These are phyloP conservation scores for Fragaria vesca DNA, from an alignment of 306 rosid genomes.

Conservation along the genomic window DNA sequence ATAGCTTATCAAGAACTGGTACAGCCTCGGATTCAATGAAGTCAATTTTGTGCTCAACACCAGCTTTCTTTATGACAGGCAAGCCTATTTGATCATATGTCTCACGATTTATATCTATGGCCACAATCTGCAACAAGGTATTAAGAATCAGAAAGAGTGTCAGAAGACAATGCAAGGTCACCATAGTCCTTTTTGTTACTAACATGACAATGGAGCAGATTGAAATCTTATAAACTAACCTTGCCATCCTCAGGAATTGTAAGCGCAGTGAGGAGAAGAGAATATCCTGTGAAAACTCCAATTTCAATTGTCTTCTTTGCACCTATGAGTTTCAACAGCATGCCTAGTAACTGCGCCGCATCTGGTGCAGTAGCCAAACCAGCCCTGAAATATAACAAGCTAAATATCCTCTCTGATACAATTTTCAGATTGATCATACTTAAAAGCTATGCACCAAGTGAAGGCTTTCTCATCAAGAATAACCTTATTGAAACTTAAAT, in stretches of 20 bases:
- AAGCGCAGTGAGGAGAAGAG: conserved; percentile 73
- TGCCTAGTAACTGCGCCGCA: conserved; percentile 41
- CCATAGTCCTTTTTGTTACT: neutral
- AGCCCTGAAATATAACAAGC: conserved; percentile 29
- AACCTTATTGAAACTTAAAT: neutral
- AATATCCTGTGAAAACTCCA: conserved; percentile 61
- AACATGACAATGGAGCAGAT: neutral
- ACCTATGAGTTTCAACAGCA: conserved; percentile 45
- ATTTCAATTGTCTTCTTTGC: conserved; percentile 57
- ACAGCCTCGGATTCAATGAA: conserved; percentile 51
- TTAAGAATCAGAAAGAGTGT: neutral
- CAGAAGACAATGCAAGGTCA: neutral
- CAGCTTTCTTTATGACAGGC: conserved; percentile 56
- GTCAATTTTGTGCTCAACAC: conserved; percentile 62
- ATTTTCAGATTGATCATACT: neutral
- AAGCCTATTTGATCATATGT: conserved; percentile 50
- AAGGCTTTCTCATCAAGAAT: neutral
- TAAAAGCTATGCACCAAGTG: neutral
- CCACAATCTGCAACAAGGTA: conserved; percentile 41
- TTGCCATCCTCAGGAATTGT: conserved; percentile 56
- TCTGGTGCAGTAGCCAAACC: conserved; percentile 41
- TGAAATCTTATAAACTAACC: neutral
- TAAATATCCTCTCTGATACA: neutral
- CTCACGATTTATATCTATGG: conserved; percentile 45
- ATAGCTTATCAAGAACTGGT: conserved; percentile 48